Base-by-base conservation (phyloP, 2,329 filamentous ascomycete genomes). In the Claviceps spartinae region DNA sequence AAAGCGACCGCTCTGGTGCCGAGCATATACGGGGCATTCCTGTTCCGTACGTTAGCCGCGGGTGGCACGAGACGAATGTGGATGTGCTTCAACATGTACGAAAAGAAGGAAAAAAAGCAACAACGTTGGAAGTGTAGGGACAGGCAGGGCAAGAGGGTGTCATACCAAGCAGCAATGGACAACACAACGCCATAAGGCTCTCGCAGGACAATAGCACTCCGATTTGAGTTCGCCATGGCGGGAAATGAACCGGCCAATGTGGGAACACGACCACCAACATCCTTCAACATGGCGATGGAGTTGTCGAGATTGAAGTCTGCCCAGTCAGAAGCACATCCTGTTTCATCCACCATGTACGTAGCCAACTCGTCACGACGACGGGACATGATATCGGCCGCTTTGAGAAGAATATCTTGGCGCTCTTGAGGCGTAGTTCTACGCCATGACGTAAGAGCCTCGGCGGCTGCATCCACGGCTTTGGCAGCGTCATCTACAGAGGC, bases 141-240 rank as follows among this genome's bases (percentile, higher is more conserved):
- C 16, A 9, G 40, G 7, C 16, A 9, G n/a, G 3, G 41, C 5
- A 22, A 22, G 40, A 26, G n/a, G 5, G 5, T 24, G 7, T 58
- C 69, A 59, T 72, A 89, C 88, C 88, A 95, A 9, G 88, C 86
- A 2, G 85, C 86, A 65, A 94, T 88, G 2, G 80, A 82, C 34
- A 94, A 69, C 16, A 90, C 75, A 7, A 93, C 87, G 1, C 88
- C 88, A 59, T 80, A 88, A 0, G 88, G 87, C 66, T 90, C 85
- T 62, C 82, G 83, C 56, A 83, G 67, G 4, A 94, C 69, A 57
- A 93, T 71, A 0, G 82, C 86, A 22, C 55, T 72, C 26, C 61
- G 58, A 34, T 58, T 55, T 2, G 65, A 58, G 36, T 67, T 62
- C 36, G 54, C 54, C 2, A 63, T 59, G 8, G 59, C 47, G 9